phyloP scores from a whole-genome alignment of 1,139 yeast genomes.

The Magnusiomyces suaveolens region DNA sequence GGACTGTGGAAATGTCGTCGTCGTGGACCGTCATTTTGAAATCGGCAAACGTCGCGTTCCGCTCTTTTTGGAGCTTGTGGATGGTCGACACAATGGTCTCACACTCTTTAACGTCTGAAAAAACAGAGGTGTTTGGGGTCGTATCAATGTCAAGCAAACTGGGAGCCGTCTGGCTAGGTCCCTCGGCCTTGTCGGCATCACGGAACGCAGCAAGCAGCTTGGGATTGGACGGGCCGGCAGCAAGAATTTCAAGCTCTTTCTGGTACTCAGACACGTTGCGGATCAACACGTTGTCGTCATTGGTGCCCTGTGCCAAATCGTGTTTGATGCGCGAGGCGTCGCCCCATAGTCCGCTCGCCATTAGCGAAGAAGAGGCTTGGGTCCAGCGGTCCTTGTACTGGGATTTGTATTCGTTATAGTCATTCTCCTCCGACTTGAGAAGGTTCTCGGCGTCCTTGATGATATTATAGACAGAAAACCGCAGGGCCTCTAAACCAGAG shows the following conservation, averaged over 20 bases:
- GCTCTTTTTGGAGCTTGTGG: constrained; percentile 47
- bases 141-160: constrained; percentile 58
- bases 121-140: constrained; percentile 33
- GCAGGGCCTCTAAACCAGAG: constrained; percentile 16
- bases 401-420: constrained; percentile 28
- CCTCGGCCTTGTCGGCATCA: constrained; percentile 11
- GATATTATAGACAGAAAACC: constrained; percentile 18
- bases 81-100: constrained; percentile 39
- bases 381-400: constrained; percentile 34
- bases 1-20: constrained; percentile 76
- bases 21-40: constrained; percentile 62
- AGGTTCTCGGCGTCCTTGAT: constrained; percentile 37
- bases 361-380: constrained; percentile 33
- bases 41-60: constrained; percentile 50
- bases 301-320: constrained; percentile 58
- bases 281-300: constrained; percentile 52
- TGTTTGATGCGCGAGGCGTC: constrained; percentile 52
- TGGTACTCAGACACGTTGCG: constrained; percentile 34
- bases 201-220: constrained; percentile 27
- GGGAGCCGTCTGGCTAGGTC: constrained; percentile 14
- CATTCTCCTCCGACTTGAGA: constrained; percentile 33
- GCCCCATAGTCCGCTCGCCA: constrained; percentile 35
- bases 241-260: constrained; percentile 32
- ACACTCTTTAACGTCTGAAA: constrained; percentile 39
- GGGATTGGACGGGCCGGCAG: constrained; percentile 27